Conservation (phyloP, 768 basidiomycete genomes). For the Hypsizygus marmoreus region DNA sequence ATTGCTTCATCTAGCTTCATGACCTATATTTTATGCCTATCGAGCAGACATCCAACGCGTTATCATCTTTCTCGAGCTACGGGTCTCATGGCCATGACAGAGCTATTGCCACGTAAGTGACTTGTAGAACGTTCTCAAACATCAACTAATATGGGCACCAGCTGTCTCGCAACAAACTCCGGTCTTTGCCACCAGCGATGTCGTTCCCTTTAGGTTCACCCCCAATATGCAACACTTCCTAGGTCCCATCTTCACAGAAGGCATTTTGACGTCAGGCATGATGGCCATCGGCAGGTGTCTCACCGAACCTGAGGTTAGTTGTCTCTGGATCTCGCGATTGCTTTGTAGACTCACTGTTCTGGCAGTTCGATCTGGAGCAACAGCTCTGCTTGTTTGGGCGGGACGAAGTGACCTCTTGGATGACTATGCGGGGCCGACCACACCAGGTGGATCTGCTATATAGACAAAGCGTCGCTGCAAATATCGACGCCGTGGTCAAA, state of each 20-base stretch:
- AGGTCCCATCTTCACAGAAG: slow-evolving; percentile 87
- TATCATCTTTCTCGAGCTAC: slow-evolving; percentile 90
- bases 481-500: slow-evolving; percentile 72
- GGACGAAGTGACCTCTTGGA: slow-evolving; percentile 87
- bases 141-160: slow-evolving; percentile 17
- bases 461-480: slow-evolving; percentile 53
- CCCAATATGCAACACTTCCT: slow-evolving; percentile 95
- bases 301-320: slow-evolving; percentile 84
- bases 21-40: slow-evolving; percentile 84
- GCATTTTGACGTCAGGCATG: slow-evolving; percentile 80
- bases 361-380: slow-evolving; percentile 88
- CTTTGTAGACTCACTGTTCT: slow-evolving; percentile 4
- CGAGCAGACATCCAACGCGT: slow-evolving; percentile 78
- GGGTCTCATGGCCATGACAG: slow-evolving; percentile 90
- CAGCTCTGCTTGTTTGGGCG: slow-evolving; percentile 89
- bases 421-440: slow-evolving; percentile 57
- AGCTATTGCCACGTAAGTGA: slow-evolving; percentile 76
- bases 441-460: slow-evolving; percentile 60
- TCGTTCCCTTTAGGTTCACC: slow-evolving; percentile 96
- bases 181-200: slow-evolving; percentile 77
- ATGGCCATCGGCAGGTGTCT: slow-evolving; percentile 91
- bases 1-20: slow-evolving; percentile 88
- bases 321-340: not conserved
- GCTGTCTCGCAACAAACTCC: slow-evolving; percentile 48
- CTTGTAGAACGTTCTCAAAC: not conserved